A percentile compares a stretch with the other conserved stretches of the same genome.
Conservation (phyloP, 2,329 filamentous ascomycete species). For the Immersiporthe knoxdaviesiana region DNA sequence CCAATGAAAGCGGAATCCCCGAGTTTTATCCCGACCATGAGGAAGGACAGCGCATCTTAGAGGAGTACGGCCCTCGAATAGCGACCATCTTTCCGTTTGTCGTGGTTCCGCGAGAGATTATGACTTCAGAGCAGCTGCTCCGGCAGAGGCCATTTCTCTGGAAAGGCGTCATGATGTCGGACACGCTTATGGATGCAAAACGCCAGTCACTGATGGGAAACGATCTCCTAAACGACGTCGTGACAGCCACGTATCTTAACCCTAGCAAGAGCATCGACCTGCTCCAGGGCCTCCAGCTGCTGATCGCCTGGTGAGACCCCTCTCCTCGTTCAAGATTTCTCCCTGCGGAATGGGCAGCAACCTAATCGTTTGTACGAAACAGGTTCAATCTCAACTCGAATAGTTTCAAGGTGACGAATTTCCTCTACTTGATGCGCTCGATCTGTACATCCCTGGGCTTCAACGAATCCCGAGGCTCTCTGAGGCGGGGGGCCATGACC, state of each 20-base stretch:
- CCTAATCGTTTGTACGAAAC: background rate
- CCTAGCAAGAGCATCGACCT: constrained; percentile 51
- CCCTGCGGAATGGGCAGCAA: background rate
- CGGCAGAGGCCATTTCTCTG: constrained; percentile 49
- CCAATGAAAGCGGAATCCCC: background rate
- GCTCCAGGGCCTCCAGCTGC: constrained; percentile 50
- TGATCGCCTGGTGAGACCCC: constrained; percentile 49
- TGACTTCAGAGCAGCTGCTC: constrained; percentile 44
- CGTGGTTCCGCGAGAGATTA: constrained; percentile 41
- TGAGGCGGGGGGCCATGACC: constrained; percentile 32
- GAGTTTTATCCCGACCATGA: constrained; percentile 22
- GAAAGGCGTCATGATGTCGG: constrained; percentile 53
- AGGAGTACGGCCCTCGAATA: constrained; percentile 41
- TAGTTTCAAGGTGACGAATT: constrained; percentile 53
- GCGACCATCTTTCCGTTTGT: constrained; percentile 51
- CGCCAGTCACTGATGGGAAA: constrained; percentile 50
- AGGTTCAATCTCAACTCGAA: constrained; percentile 54
- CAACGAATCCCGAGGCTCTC: constrained; percentile 36
- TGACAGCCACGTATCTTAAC: constrained; percentile 44
- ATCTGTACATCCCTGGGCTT: constrained; percentile 49
- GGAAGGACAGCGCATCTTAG: constrained; percentile 47
- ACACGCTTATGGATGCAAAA: constrained; percentile 46
- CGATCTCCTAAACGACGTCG: constrained; percentile 49
- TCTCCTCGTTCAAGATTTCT: background rate
- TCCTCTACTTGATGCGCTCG: constrained; percentile 52